These are phyloP conservation scores for Kwoniella pini DNA, from an alignment of 768 basidiomycete species.

Conservation along the genomic window DNA sequence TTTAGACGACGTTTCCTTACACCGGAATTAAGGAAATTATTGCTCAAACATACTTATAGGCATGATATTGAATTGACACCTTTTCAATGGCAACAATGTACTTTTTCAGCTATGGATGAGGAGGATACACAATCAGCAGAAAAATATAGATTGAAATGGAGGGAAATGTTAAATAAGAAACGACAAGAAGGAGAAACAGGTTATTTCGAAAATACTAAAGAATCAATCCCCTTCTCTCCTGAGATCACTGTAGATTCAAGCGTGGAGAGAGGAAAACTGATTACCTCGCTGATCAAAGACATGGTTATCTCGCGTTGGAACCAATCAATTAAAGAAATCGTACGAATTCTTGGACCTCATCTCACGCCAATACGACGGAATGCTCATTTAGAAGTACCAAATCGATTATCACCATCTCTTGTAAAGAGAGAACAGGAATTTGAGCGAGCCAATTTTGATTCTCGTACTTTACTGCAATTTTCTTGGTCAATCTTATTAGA, in stretches of 20 bases:
- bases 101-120: conserved; percentile 12
- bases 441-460: not conserved
- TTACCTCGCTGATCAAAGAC: not conserved
- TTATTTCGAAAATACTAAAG: not conserved
- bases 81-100: conserved; percentile 19
- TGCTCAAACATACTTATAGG: not conserved
- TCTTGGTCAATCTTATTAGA: conserved; percentile 36
- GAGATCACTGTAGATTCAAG: too few species aligned
- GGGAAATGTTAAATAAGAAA: not conserved
- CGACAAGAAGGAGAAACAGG: not conserved
- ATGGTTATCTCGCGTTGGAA: not conserved
- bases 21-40: conserved; percentile 7
- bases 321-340: not conserved
- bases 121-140: conserved; percentile 1
- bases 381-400: too few species aligned
- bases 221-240: too few species aligned
- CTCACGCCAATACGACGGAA: too few species aligned
- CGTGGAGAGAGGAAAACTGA: not conserved
- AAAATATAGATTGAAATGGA: not conserved
- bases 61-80: conserved; percentile 4
- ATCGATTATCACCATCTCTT: not conserved
- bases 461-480: conserved; percentile 8
- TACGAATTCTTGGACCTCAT: not conserved
- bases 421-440: not conserved
- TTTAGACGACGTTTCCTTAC: conserved; percentile 16